These are phyloP conservation scores for Fusarium camptoceras DNA, from an alignment of 2,329 filamentous ascomycete species.

Conservation along the genomic window DNA sequence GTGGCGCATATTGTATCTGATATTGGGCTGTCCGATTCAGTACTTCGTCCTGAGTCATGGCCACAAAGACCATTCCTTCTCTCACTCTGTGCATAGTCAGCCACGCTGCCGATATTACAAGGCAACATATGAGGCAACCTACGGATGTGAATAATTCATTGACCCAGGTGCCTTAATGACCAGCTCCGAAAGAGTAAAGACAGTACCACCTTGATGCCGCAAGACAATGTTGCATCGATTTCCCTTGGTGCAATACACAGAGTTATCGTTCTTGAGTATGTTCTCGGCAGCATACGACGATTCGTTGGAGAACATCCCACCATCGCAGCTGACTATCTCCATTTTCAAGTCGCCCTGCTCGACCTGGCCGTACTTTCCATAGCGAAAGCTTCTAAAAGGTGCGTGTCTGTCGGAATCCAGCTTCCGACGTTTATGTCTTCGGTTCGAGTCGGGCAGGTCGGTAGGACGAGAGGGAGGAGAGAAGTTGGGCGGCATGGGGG, in stretches of 20 bases:
- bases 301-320: constrained; percentile 76
- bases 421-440: constrained; percentile 75
- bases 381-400: constrained; percentile 73
- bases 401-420: constrained; percentile 71
- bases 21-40: constrained; percentile 79
- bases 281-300: constrained; percentile 78
- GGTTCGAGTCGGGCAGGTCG: constrained; percentile 60
- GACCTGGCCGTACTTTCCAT: constrained; percentile 89
- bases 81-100: constrained; percentile 71
- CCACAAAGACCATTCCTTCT: constrained; percentile 91
- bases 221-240: constrained; percentile 88
- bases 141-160: constrained; percentile 85
- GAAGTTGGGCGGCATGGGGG: constrained; percentile 48
- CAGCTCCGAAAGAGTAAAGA: constrained; percentile 86
- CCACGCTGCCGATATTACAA: constrained; percentile 19
- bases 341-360: constrained; percentile 84
- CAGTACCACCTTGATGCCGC: constrained; percentile 80
- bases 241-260: constrained; percentile 91
- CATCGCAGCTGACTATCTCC: constrained; percentile 92
- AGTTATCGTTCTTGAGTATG: constrained; percentile 82
- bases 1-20: constrained; percentile 72
- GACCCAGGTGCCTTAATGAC: constrained; percentile 86
- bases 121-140: constrained; percentile 56
- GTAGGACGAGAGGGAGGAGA: constrained; percentile 52
- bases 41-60: constrained; percentile 85